Evolutionary conservation across 148 eudicot species (phyloP).

Genomic region (Pouteria glomerata): DNA sequence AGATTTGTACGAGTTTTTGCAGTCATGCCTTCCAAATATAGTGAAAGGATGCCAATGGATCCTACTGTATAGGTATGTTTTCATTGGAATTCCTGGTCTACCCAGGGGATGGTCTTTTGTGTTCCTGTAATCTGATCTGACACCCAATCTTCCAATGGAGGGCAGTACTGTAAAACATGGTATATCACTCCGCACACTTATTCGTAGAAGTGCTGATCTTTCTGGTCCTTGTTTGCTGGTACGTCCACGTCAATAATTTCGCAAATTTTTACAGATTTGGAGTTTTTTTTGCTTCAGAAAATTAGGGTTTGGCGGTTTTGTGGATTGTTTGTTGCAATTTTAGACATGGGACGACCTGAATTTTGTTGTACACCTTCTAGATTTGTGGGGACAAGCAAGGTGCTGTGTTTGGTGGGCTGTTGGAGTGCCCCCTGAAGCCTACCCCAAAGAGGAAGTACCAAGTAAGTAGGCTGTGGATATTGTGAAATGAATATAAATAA

Average conservation of each 20-base stretch:
- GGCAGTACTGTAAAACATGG: constrained; percentile 97
- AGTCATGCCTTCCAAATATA: constrained; percentile 77
- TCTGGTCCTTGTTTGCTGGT: constrained; percentile 90
- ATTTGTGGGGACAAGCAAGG: constrained; percentile 88
- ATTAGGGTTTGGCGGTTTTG: background rate
- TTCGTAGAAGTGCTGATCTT: constrained; percentile 72
- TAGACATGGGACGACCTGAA: constrained; percentile 7
- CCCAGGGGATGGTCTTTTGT: background rate
- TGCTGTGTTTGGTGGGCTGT: constrained; percentile 87
- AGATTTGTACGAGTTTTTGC: constrained; percentile 66
- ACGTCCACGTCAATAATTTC: constrained; percentile 19
- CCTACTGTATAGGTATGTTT: constrained; percentile 75
- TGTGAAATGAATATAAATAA: background rate
- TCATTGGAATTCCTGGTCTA: background rate
- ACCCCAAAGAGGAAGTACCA: constrained; percentile 88
- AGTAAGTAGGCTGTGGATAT: constrained; percentile 36
- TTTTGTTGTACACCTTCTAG: constrained; percentile 27
- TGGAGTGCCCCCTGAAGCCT: constrained; percentile 77
- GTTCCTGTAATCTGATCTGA: constrained; percentile 6
- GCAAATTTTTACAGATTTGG: background rate
- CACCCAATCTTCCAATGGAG: constrained; percentile 61
- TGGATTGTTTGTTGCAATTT: constrained; percentile 1
- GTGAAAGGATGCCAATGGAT: constrained; percentile 97
- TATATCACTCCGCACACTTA: constrained; percentile 88
- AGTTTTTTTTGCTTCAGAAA: background rate